Conservation (phyloP, 208 protist genomes). For the Angomonas ambiguus region DNA sequence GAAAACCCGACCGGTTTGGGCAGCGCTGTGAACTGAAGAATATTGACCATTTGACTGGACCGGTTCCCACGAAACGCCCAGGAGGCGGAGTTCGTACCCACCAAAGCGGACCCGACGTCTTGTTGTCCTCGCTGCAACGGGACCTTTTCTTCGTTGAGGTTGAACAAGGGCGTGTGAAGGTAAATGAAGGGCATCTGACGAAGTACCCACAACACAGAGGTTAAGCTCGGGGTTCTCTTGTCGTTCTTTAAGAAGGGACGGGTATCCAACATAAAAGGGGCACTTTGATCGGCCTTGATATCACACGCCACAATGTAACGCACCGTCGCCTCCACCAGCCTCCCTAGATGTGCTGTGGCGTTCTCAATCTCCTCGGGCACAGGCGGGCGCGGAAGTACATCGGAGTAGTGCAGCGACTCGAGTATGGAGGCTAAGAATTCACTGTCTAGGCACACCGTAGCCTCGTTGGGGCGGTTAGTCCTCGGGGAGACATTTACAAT, state of each 20-base stretch:
- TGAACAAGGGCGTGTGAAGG: constrained; percentile 49
- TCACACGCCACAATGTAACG: constrained; percentile 83
- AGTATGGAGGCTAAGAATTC: constrained; percentile 58
- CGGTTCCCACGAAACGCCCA: constrained; percentile 38
- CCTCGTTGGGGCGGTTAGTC: constrained; percentile 19
- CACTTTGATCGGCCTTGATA: constrained; percentile 22
- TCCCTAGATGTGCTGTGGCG: constrained; percentile 56
- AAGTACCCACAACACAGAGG: constrained; percentile 72
- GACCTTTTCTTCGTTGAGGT: constrained; percentile 29
- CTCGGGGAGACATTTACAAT: constrained; percentile 17
- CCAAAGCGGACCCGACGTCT: constrained; percentile 52
- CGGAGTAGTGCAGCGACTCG: constrained; percentile 72
- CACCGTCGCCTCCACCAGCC: constrained; percentile 56
- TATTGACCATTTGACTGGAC: neutral
- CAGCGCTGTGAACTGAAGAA: neutral
- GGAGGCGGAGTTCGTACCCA: constrained; percentile 22
- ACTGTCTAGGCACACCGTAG: constrained; percentile 45
- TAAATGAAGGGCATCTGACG: constrained; percentile 25
- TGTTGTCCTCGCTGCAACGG: no score
- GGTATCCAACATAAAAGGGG: constrained; percentile 70
- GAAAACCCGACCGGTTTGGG: neutral
- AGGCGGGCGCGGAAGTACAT: constrained; percentile 57
- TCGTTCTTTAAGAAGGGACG: constrained; percentile 35
- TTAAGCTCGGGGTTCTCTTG: constrained; percentile 40
- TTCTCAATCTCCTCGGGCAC: constrained; percentile 61